Evolutionary conservation across 1,284 basidiomycete genomes (phyloP).

Genomic region (Ustilago cynodontis): DNA sequence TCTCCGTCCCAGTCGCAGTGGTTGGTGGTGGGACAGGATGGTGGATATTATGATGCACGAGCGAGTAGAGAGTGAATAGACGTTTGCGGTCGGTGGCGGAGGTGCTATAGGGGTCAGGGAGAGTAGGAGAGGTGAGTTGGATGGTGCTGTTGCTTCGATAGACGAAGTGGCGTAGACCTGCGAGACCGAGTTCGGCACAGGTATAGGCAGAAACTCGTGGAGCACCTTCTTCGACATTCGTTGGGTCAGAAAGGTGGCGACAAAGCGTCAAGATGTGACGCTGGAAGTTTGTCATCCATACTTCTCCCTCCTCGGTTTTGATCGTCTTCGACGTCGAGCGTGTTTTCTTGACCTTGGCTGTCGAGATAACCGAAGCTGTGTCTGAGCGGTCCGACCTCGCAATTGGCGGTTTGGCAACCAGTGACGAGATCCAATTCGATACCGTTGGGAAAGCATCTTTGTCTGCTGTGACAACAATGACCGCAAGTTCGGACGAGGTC

Average conservation of each 20-base stretch:
- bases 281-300: conserved; percentile 35
- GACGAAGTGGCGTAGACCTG: conserved; percentile 90
- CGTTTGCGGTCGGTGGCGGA: conserved; percentile 76
- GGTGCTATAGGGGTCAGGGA: conserved; percentile 83
- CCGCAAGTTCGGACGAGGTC: conserved; percentile 36
- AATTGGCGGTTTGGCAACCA: conserved; percentile 19
- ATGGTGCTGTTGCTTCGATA: conserved; percentile 90
- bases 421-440: conserved; percentile 75
- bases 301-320: conserved; percentile 3
- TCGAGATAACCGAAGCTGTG: conserved; percentile 7
- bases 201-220: conserved; percentile 36
- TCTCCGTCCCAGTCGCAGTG: not conserved
- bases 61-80: conserved; percentile 44
- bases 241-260: conserved; percentile 36
- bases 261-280: conserved; percentile 27
- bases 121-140: conserved; percentile 85
- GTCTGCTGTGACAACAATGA: conserved; percentile 65
- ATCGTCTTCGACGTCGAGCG: conserved; percentile 10
- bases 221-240: conserved; percentile 32
- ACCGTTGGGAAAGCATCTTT: conserved; percentile 68
- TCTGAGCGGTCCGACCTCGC: not conserved
- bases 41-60: conserved; percentile 52
- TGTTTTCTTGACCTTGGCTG: conserved; percentile 2
- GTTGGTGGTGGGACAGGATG: conserved; percentile 23
- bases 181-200: conserved; percentile 78